phyloP scores from a whole-genome alignment of 768 basidiomycete species.

The Multifurca ochricompacta region DNA sequence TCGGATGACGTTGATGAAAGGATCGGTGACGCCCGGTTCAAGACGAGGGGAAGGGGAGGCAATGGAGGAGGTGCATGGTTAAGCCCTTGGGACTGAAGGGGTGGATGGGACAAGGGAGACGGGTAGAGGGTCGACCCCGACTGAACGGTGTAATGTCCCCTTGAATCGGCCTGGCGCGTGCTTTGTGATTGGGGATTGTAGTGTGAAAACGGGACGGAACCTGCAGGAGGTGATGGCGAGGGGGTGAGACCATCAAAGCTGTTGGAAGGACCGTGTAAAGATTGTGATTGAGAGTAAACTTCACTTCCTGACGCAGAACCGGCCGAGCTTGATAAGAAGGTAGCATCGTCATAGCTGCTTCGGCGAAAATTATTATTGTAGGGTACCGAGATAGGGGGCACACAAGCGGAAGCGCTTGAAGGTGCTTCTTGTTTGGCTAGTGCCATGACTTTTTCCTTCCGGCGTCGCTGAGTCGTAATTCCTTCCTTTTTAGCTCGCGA shows the following conservation, averaged over 20 bases:
- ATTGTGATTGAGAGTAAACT: constrained; percentile 28
- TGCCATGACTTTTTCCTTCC: constrained; percentile 50
- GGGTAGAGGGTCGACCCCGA: constrained; percentile 29
- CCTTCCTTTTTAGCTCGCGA: constrained; percentile 87
- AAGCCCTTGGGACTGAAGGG: constrained; percentile 24
- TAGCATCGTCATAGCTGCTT: constrained; percentile 38
- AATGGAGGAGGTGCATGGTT: constrained; percentile 6
- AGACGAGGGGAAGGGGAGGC: constrained; percentile 12
- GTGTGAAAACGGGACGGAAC: constrained; percentile 48
- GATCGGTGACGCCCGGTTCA: constrained; percentile 19
- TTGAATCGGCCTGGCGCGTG: constrained; percentile 27
- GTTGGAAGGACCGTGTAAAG: constrained; percentile 35
- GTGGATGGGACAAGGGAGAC: constrained; percentile 44
- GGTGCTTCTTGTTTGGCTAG: constrained; percentile 23
- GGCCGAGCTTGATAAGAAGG: constrained; percentile 38
- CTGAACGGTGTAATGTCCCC: constrained; percentile 22
- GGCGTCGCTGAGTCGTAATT: constrained; percentile 47
- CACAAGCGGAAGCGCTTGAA: constrained; percentile 25
- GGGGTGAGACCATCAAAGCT: constrained; percentile 39
- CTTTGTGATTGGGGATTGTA: constrained; percentile 35
- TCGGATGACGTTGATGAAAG: constrained; percentile 20
- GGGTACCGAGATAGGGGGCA: constrained; percentile 35
- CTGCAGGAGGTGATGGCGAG: constrained; percentile 59
- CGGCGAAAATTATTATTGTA: constrained; percentile 41
- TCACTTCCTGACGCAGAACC: constrained; percentile 55